Evolutionary conservation across 371 early-diverging fungal species (phyloP), one percentile per base, ranked within the genome.

Genomic region (Sporodiniella umbellata): DNA sequence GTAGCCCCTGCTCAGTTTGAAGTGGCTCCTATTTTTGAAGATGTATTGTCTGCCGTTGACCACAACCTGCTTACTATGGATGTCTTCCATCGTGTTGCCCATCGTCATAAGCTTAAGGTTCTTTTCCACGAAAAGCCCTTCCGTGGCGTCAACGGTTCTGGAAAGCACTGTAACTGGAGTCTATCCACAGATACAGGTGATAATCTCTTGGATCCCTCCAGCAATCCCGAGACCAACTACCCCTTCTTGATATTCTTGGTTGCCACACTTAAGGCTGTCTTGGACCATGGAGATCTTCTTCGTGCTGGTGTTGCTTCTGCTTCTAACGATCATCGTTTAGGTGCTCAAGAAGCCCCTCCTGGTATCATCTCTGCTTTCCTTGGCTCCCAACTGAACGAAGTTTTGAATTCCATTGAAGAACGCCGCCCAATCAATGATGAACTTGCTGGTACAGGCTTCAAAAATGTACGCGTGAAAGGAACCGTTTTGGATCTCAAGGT

Each of bases 131-230:
- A 96, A 80, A 98, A 98, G 85, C 99, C 99, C 37, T 98, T 96
- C 86, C 88, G 90, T 71, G 97, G 99, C 50, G 85, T 98, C 72
- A 98, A 98, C 73, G 99, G 99, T 31, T 92, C 92, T 25, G 97
- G 99, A 56, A 98, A 98, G 85, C 99, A 97, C 81, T 94, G 95
- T 85, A 98, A 98, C 89, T 98, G 97, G 97, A 88, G 96, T 65
- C 72, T 98, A 68, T 89, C 92, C 46, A 97, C 97, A 15, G 93
- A 94, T 76, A 68, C 70, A 35, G 99, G 99, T 48, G 92, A 92
- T 64, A 98, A 98, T 80, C 76, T 98, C 68, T 81, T 98, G 45
- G 95, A 95, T 62, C 99, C 97, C 56, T 87, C 93, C 11, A 70
- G 84, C 66, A 85, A 82, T 49, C 97, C 96, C 45, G 96, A 95